Percentiles rank a stretch among this genome's conserved stretches.
phyloP scores from a whole-genome alignment of 176 grass and related monocot genomes.

The Cocos nucifera region DNA sequence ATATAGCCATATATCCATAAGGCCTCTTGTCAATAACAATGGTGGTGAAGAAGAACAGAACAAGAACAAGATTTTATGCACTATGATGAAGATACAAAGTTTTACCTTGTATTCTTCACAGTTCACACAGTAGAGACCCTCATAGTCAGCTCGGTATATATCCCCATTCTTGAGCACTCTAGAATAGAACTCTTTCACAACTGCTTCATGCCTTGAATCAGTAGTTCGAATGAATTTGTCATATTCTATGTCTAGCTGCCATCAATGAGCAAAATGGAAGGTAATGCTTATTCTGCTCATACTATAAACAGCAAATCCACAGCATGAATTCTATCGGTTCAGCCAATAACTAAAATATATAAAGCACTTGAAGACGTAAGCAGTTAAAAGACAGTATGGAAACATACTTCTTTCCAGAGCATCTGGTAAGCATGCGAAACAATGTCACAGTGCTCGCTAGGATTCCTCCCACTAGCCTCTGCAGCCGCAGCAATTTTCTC shows the following conservation, averaged over 20 bases:
- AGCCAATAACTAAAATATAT: no score
- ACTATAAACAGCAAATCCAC: no score
- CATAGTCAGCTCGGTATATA: conserved; percentile 88
- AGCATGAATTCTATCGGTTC: no score
- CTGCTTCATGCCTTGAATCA: conserved; percentile 61
- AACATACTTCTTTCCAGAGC: conserved; percentile 70
- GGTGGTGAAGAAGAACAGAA: no score
- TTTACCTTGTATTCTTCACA: conserved; percentile 91
- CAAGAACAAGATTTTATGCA: no score
- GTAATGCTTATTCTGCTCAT: neutral
- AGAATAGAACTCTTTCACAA: conserved; percentile 85
- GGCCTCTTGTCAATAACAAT: no score
- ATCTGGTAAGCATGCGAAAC: conserved; percentile 65
- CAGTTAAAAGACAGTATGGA: neutral
- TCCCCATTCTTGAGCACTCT: conserved; percentile 72
- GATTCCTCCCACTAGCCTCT: conserved; percentile 56
- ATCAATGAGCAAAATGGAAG: conserved; percentile 26
- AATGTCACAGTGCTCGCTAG: conserved; percentile 69
- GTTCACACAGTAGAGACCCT: conserved; percentile 84
- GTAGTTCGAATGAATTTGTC: conserved; percentile 93
- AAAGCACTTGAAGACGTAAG: no score
- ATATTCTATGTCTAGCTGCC: conserved; percentile 74
- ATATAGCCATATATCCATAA: no score
- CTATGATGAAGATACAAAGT: no score
- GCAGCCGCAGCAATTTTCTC: conserved; percentile 87